Evolutionary conservation across 257 asterid species (phyloP).

Genomic region (Nicotiana otophora): DNA sequence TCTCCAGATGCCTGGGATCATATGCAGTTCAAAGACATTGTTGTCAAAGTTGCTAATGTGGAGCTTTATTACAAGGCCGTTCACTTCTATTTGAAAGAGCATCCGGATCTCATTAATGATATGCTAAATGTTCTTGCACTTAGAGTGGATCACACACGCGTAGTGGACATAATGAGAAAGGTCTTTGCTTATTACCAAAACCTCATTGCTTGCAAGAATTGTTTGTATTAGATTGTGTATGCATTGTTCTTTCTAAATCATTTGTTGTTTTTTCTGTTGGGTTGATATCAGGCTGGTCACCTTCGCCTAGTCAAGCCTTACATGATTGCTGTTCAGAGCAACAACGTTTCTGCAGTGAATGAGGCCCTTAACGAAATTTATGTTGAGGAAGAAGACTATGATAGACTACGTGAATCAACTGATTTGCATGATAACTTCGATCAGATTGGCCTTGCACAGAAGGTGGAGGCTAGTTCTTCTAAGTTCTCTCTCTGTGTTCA

Average conservation of each 20-base stretch:
- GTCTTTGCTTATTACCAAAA: slow-evolving; percentile 28
- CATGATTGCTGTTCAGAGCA: slow-evolving; percentile 99
- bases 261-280: slow-evolving; percentile 15
- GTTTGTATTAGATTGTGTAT: slow-evolving; percentile 1
- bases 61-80: slow-evolving; percentile 99
- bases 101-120: slow-evolving; percentile 95
- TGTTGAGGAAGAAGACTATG: slow-evolving; percentile 98
- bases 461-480: slow-evolving; percentile 43
- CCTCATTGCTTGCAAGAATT: not conserved
- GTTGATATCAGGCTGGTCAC: slow-evolving; percentile 73
- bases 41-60: slow-evolving; percentile 96
- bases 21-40: slow-evolving; percentile 95
- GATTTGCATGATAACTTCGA: slow-evolving; percentile 94
- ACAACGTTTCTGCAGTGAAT: slow-evolving; percentile 92
- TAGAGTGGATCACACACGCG: slow-evolving; percentile 94
- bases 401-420: slow-evolving; percentile 88
- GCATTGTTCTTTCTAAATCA: slow-evolving; percentile 15
- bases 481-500: slow-evolving; percentile 1
- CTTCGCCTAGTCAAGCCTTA: slow-evolving; percentile 92
- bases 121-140: slow-evolving; percentile 95
- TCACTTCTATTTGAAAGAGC: slow-evolving; percentile 97
- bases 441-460: slow-evolving; percentile 98
- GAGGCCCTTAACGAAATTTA: slow-evolving; percentile 96
- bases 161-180: slow-evolving; percentile 98
- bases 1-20: slow-evolving; percentile 99